Conservation (phyloP, 139 green algal species). For the Trebouxia sp. region DNA sequence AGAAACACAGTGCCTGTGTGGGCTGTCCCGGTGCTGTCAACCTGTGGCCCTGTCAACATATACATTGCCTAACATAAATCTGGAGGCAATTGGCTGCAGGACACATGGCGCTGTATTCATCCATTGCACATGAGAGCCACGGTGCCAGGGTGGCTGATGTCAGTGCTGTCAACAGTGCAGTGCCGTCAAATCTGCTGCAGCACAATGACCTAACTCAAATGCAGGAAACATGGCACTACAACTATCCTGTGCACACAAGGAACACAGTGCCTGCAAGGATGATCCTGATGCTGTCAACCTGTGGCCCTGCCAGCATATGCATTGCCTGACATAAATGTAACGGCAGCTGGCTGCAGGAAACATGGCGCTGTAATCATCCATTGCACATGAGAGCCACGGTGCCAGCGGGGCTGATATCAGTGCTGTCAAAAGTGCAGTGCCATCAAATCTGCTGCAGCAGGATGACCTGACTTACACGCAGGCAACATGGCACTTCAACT, state of each 20-base stretch:
- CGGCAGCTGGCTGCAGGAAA: neutral
- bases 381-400: too few relatives aligned
- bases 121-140: too few relatives aligned
- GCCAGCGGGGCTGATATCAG: too few relatives aligned
- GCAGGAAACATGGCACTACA: conserved; percentile 43
- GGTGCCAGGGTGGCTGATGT: too few relatives aligned
- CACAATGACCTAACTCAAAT: too few relatives aligned
- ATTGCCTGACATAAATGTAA: too few relatives aligned
- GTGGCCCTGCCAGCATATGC: conserved; percentile 28
- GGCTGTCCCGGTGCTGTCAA: conserved; percentile 45
- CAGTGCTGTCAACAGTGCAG: too few relatives aligned
- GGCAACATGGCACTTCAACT: conserved; percentile 43
- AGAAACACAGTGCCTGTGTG: conserved; percentile 52
- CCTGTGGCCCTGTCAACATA: conserved; percentile 19
- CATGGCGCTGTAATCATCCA: neutral
- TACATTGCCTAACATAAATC: conserved; percentile 35
- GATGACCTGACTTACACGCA: too few relatives aligned
- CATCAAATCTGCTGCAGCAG: too few relatives aligned
- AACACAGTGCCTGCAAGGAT: conserved; percentile 52
- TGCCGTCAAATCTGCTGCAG: too few relatives aligned
- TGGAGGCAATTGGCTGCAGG: neutral
- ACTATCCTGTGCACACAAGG: conserved; percentile 36
- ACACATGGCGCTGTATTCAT: neutral
- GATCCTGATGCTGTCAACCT: conserved; percentile 44
- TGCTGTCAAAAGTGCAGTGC: too few relatives aligned